Percentiles rank a stretch among this genome's conserved stretches.
Evolutionary conservation across 805 yeast species (phyloP).

Genomic region (Lipomyces kockii): DNA sequence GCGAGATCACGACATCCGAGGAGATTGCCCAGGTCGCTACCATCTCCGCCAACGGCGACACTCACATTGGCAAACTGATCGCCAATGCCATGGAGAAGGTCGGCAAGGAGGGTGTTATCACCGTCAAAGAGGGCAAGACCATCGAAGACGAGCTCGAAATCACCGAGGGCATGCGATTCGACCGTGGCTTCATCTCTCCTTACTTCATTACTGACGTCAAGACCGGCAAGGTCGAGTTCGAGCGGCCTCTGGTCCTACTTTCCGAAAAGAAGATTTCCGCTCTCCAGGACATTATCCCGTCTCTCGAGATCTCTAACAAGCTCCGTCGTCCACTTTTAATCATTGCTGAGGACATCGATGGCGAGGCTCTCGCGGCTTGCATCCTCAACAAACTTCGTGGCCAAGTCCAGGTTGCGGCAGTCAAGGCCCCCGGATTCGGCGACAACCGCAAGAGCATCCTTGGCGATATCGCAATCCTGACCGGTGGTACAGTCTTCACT

Average conservation of each 20-base stretch:
- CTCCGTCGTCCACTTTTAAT: constrained; percentile 90
- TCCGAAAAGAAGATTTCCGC: constrained; percentile 92
- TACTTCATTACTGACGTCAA: constrained; percentile 95
- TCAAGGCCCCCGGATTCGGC: constrained; percentile 99
- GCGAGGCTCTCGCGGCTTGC: constrained; percentile 98
- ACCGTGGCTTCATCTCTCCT: constrained; percentile 96
- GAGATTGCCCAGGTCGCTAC: constrained; percentile 99
- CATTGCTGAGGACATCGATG: constrained; percentile 94
- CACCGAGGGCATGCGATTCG: constrained; percentile 98
- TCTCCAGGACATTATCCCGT: constrained; percentile 88
- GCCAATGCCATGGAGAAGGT: constrained; percentile 98
- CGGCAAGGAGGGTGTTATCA: constrained; percentile 98
- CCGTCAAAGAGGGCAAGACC: constrained; percentile 97
- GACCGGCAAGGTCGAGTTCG: constrained; percentile 90
- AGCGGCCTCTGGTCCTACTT: constrained; percentile 84
- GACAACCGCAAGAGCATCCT: constrained; percentile 96
- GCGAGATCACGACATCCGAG: constrained; percentile 88
- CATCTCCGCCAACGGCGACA: constrained; percentile 95
- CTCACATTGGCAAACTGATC: constrained; percentile 85
- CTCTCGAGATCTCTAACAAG: constrained; percentile 91
- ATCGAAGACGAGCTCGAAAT: constrained; percentile 95
- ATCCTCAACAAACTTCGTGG: constrained; percentile 96
- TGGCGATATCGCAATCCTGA: constrained; percentile 91
- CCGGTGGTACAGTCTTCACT: constrained; percentile 87
- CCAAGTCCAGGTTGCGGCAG: constrained; percentile 96